phyloP scores from a whole-genome alignment of 371 early-diverging fungal species.

The Mucor indicus region DNA sequence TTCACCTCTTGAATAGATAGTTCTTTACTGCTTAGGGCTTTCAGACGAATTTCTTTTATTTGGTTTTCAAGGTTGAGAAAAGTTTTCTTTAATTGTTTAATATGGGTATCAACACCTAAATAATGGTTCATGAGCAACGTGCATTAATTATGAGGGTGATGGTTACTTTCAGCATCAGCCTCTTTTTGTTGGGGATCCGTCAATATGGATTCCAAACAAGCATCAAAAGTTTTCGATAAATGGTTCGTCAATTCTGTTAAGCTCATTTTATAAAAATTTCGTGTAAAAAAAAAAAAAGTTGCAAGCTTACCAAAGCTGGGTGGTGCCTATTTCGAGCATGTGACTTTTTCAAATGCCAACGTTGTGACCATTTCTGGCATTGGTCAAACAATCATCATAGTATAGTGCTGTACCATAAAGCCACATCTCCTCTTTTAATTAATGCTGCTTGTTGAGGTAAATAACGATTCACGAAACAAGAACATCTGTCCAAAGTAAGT shows the following conservation, averaged over 20 bases:
- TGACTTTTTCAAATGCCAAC: no score
- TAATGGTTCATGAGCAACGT: not conserved
- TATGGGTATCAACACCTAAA: conserved; percentile 10
- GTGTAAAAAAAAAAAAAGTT: not conserved
- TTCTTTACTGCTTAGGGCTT: conserved; percentile 22
- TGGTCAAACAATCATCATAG: no score
- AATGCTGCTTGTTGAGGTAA: no score
- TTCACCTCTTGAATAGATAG: conserved; percentile 29
- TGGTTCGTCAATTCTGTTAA: conserved; percentile 13
- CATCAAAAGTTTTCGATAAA: conserved; percentile 27
- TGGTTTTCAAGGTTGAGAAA: conserved; percentile 27
- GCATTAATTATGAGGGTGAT: no score
- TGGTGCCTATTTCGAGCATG: no score
- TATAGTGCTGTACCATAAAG: no score
- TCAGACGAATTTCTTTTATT: conserved; percentile 26
- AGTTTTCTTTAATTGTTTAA: conserved; percentile 15
- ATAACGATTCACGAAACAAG: no score
- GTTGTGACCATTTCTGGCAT: no score
- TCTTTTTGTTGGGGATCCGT: conserved; percentile 21
- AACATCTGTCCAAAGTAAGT: no score
- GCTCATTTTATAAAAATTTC: conserved; percentile 6
- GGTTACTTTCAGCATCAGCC: conserved; percentile 6
- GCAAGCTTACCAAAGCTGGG: no score
- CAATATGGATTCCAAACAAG: conserved; percentile 29
- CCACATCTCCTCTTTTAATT: no score